Conservation (phyloP, 2,329 filamentous ascomycete species). For the Cladosporium austrohemisphaericum region DNA sequence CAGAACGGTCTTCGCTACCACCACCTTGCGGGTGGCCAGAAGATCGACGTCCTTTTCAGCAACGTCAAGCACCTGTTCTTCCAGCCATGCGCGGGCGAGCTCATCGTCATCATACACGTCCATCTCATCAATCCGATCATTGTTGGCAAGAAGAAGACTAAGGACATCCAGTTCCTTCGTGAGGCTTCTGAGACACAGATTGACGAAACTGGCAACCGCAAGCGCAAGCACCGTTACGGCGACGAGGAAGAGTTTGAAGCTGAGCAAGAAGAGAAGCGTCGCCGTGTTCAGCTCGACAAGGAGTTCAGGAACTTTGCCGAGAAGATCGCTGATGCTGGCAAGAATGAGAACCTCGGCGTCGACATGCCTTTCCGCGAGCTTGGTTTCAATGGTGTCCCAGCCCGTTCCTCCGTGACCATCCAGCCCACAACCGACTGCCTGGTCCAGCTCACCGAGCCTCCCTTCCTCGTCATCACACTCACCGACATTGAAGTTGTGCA, state of each 20-base stretch:
- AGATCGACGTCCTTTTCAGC: slow-evolving; percentile 92
- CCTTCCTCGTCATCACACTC: slow-evolving; percentile 91
- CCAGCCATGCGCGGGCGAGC: slow-evolving; percentile 91
- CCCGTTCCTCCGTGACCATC: slow-evolving; percentile 90
- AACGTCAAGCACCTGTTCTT: slow-evolving; percentile 99
- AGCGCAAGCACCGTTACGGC: slow-evolving; percentile 94
- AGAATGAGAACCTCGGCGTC: slow-evolving; percentile 84
- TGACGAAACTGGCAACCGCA: slow-evolving; percentile 95
- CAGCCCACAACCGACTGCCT: slow-evolving; percentile 96
- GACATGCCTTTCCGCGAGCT: slow-evolving; percentile 97
- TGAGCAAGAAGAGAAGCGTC: slow-evolving; percentile 91
- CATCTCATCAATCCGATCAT: slow-evolving; percentile 98
- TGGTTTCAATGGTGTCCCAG: slow-evolving; percentile 93
- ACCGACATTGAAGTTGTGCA: slow-evolving; percentile 96
- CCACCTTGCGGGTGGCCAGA: slow-evolving; percentile 76
- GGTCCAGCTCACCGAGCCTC: slow-evolving; percentile 93
- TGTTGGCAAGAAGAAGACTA: slow-evolving; percentile 98
- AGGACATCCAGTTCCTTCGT: slow-evolving; percentile 96
- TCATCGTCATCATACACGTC: slow-evolving; percentile 97
- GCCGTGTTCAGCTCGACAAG: slow-evolving; percentile 86
- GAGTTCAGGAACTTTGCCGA: slow-evolving; percentile 95
- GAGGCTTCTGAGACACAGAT: slow-evolving; percentile 99
- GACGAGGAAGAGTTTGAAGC: slow-evolving; percentile 99
- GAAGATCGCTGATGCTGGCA: slow-evolving; percentile 93
- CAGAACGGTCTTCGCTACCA: slow-evolving; percentile 95